Conservation (phyloP, 2,329 filamentous ascomycete genomes). For the Stachybotrys chartarum region DNA sequence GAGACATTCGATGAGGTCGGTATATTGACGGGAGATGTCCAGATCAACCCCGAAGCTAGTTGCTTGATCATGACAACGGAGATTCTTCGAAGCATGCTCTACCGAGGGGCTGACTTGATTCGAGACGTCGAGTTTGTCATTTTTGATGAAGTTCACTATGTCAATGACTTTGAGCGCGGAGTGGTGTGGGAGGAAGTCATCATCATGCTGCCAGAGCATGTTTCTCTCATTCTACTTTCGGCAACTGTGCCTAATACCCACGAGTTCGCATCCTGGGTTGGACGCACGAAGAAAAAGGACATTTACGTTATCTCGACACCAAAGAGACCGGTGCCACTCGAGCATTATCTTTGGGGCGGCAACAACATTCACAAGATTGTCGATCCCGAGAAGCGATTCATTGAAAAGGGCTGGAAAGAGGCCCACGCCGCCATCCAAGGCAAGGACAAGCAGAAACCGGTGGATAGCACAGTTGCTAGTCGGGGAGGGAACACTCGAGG, state of each 20-base stretch:
- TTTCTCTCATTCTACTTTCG: slow-evolving; percentile 89
- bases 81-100: slow-evolving; percentile 96
- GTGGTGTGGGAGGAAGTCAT: slow-evolving; percentile 99
- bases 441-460: slow-evolving; percentile 63
- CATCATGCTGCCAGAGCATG: slow-evolving; percentile 97
- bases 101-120: slow-evolving; percentile 90
- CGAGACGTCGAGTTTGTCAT: slow-evolving; percentile 98
- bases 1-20: slow-evolving; percentile 90
- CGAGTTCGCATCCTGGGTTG: slow-evolving; percentile 98
- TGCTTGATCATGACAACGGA: slow-evolving; percentile 99
- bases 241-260: slow-evolving; percentile 96
- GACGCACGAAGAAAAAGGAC: slow-evolving; percentile 94
- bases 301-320: slow-evolving; percentile 98
- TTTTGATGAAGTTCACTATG: slow-evolving; percentile 98
- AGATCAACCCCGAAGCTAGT: slow-evolving; percentile 95
- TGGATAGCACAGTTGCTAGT: slow-evolving; percentile 23
- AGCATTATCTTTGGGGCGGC: slow-evolving; percentile 93
- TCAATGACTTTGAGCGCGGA: slow-evolving; percentile 91
- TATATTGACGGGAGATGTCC: slow-evolving; percentile 93
- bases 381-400: slow-evolving; percentile 81
- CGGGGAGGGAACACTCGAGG: slow-evolving; percentile 31
- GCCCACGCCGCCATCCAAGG: slow-evolving; percentile 77
- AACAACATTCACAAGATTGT: slow-evolving; percentile 95
- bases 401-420: slow-evolving; percentile 91
- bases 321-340: slow-evolving; percentile 87